Evolutionary conservation across 106 monocot genomes (phyloP), one percentile per base, ranked within the genome.

Genomic region (Allium cepa): DNA sequence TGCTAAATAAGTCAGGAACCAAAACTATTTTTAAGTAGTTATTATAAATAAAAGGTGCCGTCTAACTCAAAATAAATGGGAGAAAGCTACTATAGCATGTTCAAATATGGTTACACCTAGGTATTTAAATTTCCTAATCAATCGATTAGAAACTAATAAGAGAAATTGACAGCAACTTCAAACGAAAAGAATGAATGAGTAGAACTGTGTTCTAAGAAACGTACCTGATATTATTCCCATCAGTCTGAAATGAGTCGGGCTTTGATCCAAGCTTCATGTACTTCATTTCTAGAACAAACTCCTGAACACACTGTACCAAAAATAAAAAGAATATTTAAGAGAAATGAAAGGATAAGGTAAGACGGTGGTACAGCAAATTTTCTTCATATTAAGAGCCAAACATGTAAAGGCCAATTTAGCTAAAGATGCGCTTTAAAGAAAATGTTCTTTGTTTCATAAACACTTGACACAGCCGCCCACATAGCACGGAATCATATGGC

Each of bases 221-320:
- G 13, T 63, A 93, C 93, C 89, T 89, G 72, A 77, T 86, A 73
- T 88, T 84, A 74, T 77, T 79, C 48, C 83, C 86, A 18, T 86
- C 86, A 9, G 85, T 73, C 64, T 88, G 93, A 70, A 93, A 89
- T 7, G 66, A 72, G 59, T 93, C 93, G 4, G 93, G 93, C 68
- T 93, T 89, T 3, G 86, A 86, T 57, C 88, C 93, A 79, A 93
- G 89, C 67, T 93, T 93, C 93, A 93, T 93, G 64, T 89, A 89
- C 93, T 93, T 93, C 93, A 93, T 93, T 52, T 8, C 8, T 11
- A 49, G 51, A 51, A 56, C 47, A 50, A 46, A 16, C 7, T 60
- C 48, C 62, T n/a, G 62, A 72, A 62, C n/a, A 62, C 58, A 62
- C 36, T 36, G 6, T 7, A 62, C 62, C 9, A 62, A 14, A 63